Evolutionary conservation across 2,329 filamentous ascomycete species (phyloP), one percentile per base, ranked within the genome.

Genomic region (Phymatotrichopsis omnivora): DNA sequence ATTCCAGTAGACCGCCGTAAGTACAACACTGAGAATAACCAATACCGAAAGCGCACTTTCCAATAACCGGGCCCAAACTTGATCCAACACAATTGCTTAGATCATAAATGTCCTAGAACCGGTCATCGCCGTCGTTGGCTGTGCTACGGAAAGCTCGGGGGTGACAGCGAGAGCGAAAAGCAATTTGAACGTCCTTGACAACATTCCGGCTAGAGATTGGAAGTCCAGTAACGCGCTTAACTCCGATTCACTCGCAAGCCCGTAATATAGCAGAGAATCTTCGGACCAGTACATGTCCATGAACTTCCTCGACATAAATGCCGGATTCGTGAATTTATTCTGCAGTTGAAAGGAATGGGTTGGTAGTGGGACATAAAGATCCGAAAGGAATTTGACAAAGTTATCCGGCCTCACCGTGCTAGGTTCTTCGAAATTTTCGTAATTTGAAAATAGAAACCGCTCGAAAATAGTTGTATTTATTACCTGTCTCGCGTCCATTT

Each of bases 81-180:
- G 5, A 16, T 49, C 17, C 11, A 38, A 29, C 3, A 24, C 27
- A 30, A 45, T 29, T 8, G 41, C 45, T 28, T 38, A 17, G 10
- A 24, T n/a, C 14, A 22, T 33, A 17, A 45, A 49, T 14, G 31
- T 49, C 5, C 41, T n/a, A n/a, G 12, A 22, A 33, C n/a, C 7
- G 14, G 14, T 29, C 7, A 24, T 22, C 5, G 7, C 20, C n/a
- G 16, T 27, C 2, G 22, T 2, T 12, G 19, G 10, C 4, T 39
- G 24, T n/a, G n/a, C n/a, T n/a, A n/a, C n/a, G 10, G 45, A 38
- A 6, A 49, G 45, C 20, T 49, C 45, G 8, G 31, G 20, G 2
- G 23, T 31, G 4, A 49, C 19, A n/a, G 45, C 45, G 10, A 38
- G 29, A 4, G 45, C 40, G n/a, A 49, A 49, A 12, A 45, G 32